These are phyloP conservation scores for Aspergillus intermedius DNA, from an alignment of 2,329 filamentous ascomycete genomes.

Conservation along the genomic window DNA sequence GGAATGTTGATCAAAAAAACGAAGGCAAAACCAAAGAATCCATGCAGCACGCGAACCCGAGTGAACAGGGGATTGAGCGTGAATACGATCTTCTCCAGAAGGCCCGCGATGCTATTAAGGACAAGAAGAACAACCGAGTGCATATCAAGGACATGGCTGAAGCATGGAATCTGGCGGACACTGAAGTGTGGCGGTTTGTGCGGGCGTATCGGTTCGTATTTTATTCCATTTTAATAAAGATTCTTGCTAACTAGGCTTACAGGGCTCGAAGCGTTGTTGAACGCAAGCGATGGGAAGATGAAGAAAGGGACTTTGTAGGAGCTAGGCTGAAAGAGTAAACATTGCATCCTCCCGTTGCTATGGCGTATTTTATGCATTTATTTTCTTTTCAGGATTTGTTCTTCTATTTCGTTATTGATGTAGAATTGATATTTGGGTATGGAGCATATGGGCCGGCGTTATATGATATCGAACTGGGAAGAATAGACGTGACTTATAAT, in stretches of 20 bases:
- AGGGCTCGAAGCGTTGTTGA: conserved; percentile 52
- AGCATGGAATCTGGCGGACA: conserved; percentile 56
- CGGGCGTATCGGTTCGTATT: conserved; percentile 46
- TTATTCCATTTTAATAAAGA: background rate
- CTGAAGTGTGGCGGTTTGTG: conserved; percentile 59
- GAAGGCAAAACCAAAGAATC: conserved; percentile 28
- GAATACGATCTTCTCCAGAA: conserved; percentile 47
- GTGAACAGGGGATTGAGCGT: conserved; percentile 29
- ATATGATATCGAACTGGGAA: background rate
- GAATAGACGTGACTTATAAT: background rate
- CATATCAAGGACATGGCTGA: conserved; percentile 41
- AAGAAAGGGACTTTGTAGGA: conserved; percentile 52
- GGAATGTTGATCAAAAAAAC: conserved; percentile 33
- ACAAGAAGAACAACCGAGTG: conserved; percentile 30
- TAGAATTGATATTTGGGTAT: too few species aligned
- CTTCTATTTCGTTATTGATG: too few species aligned
- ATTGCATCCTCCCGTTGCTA: background rate
- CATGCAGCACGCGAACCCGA: conserved; percentile 31
- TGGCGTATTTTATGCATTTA: too few species aligned
- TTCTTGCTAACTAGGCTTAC: conserved; percentile 1
- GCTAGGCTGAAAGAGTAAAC: conserved; percentile 22
- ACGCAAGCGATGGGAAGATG: conserved; percentile 54
- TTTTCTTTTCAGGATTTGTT: too few species aligned
- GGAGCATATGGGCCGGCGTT: too few species aligned
- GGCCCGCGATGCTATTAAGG: conserved; percentile 41